Percentiles rank a stretch among this genome's conserved stretches.
phyloP scores from a whole-genome alignment of 2,329 filamentous ascomycete genomes.

The Teratosphaeria zuluensis region DNA sequence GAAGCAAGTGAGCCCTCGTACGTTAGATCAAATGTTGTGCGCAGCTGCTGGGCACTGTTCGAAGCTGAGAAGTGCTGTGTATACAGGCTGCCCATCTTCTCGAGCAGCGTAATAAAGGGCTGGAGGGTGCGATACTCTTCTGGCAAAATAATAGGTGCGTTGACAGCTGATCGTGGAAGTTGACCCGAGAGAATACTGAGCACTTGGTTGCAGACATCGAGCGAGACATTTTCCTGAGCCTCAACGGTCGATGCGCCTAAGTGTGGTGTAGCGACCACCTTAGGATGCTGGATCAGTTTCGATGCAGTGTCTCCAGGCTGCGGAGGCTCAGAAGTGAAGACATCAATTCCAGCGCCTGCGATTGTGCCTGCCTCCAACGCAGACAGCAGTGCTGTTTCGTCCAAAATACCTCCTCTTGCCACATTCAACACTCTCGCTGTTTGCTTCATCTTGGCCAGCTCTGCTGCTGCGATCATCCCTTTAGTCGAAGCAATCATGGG shows the following conservation, averaged over 20 bases:
- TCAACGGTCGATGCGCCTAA: conserved; percentile 71
- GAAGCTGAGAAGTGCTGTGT: conserved; percentile 58
- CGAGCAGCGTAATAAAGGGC: conserved; percentile 65
- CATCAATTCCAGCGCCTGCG: conserved; percentile 68
- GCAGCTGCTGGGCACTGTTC: conserved; percentile 35
- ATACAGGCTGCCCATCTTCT: conserved; percentile 70
- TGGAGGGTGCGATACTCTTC: conserved; percentile 71
- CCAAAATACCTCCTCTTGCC: conserved; percentile 69
- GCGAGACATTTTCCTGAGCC: conserved; percentile 59
- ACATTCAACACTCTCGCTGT: conserved; percentile 70
- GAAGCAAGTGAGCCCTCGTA: conserved; percentile 67
- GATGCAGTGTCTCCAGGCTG: conserved; percentile 49
- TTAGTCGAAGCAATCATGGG: conserved; percentile 68
- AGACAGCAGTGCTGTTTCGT: conserved; percentile 61
- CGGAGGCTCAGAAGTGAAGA: conserved; percentile 68
- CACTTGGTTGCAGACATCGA: conserved; percentile 75
- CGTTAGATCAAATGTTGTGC: conserved; percentile 63
- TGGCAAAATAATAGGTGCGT: conserved; percentile 70
- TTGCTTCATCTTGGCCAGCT: conserved; percentile 62
- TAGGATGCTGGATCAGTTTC: conserved; percentile 56
- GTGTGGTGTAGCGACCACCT: conserved; percentile 69
- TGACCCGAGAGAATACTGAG: conserved; percentile 62
- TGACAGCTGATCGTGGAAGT: conserved; percentile 63
- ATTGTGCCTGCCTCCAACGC: conserved; percentile 63
- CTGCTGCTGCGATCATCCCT: conserved; percentile 58